These are phyloP conservation scores for Aschersonia sp. DNA, from an alignment of 2,329 filamentous ascomycete genomes.

Conservation along the genomic window DNA sequence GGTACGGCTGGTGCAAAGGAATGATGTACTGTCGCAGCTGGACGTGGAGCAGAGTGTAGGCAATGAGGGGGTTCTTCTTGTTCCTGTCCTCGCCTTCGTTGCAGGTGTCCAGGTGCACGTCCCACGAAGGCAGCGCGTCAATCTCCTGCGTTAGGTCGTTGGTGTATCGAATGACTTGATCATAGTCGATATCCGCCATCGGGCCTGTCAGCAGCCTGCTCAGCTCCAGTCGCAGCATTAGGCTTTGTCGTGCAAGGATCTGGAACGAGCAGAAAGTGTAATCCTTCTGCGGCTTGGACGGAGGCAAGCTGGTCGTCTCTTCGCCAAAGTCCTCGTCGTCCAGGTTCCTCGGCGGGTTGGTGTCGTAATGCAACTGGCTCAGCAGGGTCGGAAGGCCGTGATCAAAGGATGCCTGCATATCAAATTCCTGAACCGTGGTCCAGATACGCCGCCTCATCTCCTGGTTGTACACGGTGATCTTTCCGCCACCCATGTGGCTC, in stretches of 20 bases:
- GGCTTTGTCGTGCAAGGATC: constrained; percentile 39
- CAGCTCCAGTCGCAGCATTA: constrained; percentile 41
- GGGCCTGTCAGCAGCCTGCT: constrained; percentile 41
- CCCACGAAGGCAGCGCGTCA: constrained; percentile 43
- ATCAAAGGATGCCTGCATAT: constrained; percentile 47
- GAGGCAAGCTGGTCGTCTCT: constrained; percentile 33
- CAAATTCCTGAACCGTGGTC: constrained; percentile 47
- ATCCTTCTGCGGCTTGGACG: constrained; percentile 33
- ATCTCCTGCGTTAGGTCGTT: constrained; percentile 48
- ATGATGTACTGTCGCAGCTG: constrained; percentile 49
- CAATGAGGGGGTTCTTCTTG: constrained; percentile 40
- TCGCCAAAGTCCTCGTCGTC: constrained; percentile 44
- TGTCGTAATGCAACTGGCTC: constrained; percentile 40
- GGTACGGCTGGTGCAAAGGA: constrained; percentile 44
- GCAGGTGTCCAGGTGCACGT: constrained; percentile 19
- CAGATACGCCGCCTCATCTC: constrained; percentile 48
- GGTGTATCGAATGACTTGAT: constrained; percentile 45
- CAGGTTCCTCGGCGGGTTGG: constrained; percentile 39
- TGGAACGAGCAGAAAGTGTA: constrained; percentile 48
- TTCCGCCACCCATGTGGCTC: constrained; percentile 35
- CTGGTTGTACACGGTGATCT: constrained; percentile 43
- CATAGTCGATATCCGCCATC: constrained; percentile 41
- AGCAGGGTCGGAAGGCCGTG: constrained; percentile 44
- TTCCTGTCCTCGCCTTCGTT: constrained; percentile 18
- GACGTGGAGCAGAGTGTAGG: constrained; percentile 45